These are phyloP conservation scores for Colletotrichum tanaceti DNA, from an alignment of 2,329 filamentous ascomycete genomes.

Conservation along the genomic window DNA sequence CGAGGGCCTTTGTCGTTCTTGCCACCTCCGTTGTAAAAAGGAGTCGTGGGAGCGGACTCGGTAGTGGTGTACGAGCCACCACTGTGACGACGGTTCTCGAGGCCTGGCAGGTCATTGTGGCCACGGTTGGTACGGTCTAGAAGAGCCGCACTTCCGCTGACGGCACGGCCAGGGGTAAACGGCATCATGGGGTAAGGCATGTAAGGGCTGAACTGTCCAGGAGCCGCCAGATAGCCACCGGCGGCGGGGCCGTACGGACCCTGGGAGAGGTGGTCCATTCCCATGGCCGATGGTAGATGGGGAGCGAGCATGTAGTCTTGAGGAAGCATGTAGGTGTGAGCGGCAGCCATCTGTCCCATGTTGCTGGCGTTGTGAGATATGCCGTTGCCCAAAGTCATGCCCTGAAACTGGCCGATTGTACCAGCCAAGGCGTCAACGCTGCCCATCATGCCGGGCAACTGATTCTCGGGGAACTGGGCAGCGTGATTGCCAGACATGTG, in stretches of 20 bases:
- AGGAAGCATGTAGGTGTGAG: slow-evolving; percentile 51
- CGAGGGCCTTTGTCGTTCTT: slow-evolving; percentile 71
- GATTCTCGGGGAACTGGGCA: slow-evolving; percentile 39
- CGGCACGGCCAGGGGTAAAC: slow-evolving; percentile 63
- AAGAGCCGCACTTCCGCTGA: slow-evolving; percentile 46
- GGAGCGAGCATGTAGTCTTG: slow-evolving; percentile 54
- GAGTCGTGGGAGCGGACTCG: slow-evolving; percentile 74
- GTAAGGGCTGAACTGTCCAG: slow-evolving; percentile 47
- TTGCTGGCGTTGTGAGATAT: slow-evolving; percentile 46
- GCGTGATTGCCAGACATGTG: slow-evolving; percentile 21
- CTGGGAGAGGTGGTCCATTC: slow-evolving; percentile 47
- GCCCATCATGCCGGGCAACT: slow-evolving; percentile 35
- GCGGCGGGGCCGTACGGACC: slow-evolving; percentile 51
- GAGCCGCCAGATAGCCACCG: slow-evolving; percentile 52
- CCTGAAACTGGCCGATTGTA: slow-evolving; percentile 38
- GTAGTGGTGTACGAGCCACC: slow-evolving; percentile 74
- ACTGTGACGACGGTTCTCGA: slow-evolving; percentile 69
- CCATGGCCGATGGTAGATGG: slow-evolving; percentile 48
- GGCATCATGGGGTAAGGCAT: slow-evolving; percentile 58
- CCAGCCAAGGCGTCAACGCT: slow-evolving; percentile 31
- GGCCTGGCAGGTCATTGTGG: slow-evolving; percentile 67
- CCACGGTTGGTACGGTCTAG: slow-evolving; percentile 60
- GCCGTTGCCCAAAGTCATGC: slow-evolving; percentile 52
- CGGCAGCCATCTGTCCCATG: slow-evolving; percentile 48
- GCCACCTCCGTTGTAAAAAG: slow-evolving; percentile 69